These are phyloP conservation scores for Ophiostoma perfectum DNA, from an alignment of 2,329 filamentous ascomycete genomes.

Conservation along the genomic window DNA sequence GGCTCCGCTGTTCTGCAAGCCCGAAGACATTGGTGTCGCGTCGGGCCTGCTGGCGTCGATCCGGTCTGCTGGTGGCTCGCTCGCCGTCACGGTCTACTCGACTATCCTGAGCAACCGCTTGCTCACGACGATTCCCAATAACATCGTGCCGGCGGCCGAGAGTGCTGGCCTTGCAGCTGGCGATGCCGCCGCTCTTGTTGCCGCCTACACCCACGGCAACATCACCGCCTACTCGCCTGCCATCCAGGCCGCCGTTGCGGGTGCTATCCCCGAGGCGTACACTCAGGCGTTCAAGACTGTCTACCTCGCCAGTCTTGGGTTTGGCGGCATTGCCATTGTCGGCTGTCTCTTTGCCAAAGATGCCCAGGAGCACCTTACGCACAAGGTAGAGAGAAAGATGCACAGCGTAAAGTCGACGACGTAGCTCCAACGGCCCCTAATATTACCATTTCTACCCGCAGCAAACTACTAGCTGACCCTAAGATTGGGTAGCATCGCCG, in stretches of 20 bases:
- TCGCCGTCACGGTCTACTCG: conserved; percentile 17
- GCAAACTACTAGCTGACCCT: too few species aligned
- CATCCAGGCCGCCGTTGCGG: background rate
- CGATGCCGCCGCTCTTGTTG: background rate
- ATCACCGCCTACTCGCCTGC: background rate
- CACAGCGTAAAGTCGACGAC: too few species aligned
- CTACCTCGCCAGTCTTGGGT: conserved; percentile 19
- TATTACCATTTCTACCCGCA: too few species aligned
- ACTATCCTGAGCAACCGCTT: conserved; percentile 28
- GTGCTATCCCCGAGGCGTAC: conserved; percentile 11
- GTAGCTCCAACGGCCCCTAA: too few species aligned
- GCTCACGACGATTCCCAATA: conserved; percentile 30
- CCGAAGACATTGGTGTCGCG: conserved; percentile 33
- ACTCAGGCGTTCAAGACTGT: conserved; percentile 20
- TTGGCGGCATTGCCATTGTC: conserved; percentile 19
- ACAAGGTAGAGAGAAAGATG: conserved; percentile 20
- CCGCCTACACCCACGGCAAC: background rate
- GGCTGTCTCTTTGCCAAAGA: conserved; percentile 19
- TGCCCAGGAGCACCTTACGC: conserved; percentile 18
- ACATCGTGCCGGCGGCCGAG: background rate
- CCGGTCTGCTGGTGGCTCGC: conserved; percentile 24
- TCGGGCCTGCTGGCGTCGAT: conserved; percentile 35
- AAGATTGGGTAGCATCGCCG: too few species aligned
- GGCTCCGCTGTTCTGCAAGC: conserved; percentile 28
- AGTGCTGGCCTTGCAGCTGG: background rate